These are phyloP conservation scores for Mallotus japonicus DNA, from an alignment of 441 rosid genomes.

Conservation along the genomic window DNA sequence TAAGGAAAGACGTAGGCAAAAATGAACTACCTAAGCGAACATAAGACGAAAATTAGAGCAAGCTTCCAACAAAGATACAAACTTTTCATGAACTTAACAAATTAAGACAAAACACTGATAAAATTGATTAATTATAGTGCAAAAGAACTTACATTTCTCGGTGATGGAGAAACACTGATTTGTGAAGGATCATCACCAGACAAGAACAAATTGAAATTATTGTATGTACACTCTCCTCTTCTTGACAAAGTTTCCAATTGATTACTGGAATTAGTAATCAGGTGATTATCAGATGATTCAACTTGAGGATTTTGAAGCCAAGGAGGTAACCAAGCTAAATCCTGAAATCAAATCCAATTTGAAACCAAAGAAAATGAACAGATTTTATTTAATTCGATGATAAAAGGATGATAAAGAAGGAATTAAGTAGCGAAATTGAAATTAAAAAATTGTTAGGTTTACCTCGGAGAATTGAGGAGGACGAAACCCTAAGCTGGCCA, in stretches of 20 bases:
- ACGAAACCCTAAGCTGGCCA: constrained; percentile 47
- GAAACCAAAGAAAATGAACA: not conserved
- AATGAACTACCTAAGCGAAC: constrained; percentile 39
- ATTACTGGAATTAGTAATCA: constrained; percentile 6
- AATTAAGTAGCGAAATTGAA: not conserved
- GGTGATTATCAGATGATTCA: constrained; percentile 18
- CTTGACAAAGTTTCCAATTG: constrained; percentile 16
- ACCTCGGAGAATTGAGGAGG: constrained; percentile 68
- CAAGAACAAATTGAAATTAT: constrained; percentile 34
- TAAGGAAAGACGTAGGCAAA: constrained; percentile 42
- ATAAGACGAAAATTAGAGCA: constrained; percentile 2
- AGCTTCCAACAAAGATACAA: not conserved
- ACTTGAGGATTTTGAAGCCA: constrained; percentile 46
- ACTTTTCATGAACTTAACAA: not conserved
- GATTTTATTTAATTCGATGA: not conserved
- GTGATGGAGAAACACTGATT: constrained; percentile 28
- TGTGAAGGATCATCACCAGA: constrained; percentile 47
- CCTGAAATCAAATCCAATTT: constrained; percentile 31
- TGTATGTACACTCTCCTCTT: constrained; percentile 22
- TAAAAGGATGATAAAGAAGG: not conserved
- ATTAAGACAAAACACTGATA: not conserved
- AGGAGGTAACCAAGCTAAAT: constrained; percentile 51
- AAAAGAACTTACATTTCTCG: constrained; percentile 39
- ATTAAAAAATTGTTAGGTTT: not conserved
- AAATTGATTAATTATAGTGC: not conserved